Evolutionary conservation across 2,329 filamentous ascomycete genomes (phyloP), one percentile per base, ranked within the genome.

Genomic region (Cordyceps pruinosa): DNA sequence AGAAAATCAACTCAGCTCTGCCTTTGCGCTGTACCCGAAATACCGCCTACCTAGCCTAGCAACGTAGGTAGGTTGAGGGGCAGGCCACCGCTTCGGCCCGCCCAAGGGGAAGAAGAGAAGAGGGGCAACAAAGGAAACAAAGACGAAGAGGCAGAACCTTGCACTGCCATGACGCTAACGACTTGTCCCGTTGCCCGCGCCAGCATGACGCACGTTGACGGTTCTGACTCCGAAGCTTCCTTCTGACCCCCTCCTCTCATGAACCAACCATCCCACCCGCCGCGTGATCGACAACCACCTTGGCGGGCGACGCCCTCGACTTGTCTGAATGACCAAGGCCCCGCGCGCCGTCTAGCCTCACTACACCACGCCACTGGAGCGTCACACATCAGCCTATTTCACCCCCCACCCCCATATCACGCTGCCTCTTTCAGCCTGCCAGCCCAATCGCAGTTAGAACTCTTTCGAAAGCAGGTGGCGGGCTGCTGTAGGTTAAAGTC

Each of bases 71-170:
- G 5, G 32, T 37, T 21, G 32, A 17, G 34, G 47, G 23, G 34
- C 32, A 49, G 8, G 10, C 19, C 35, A 9, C 49, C 35, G 49
- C 49, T 42, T 52, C 49, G 49, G 49, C 49, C 49, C 49, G 49
- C 49, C 35, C 17, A 19, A 34, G 10, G n/a, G 23, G 32, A 39
- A n/a, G 9, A 34, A 39, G 21, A 39, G 34, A 51, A 42, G 49
- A 42, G 49, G 49, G 37, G 47, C 21, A 26, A 26, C 42, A 45
- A 49, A 25, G 32, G n/a, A n/a, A 41, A 51, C 17, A 23, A 50
- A 39, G 34, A 25, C 35, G 23, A 52, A 28, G 21, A 50, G 30
- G 5, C n/a, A 42, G 17, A 21, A 34, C 13, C n/a, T n/a, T 46
- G 46, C 32, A 49, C 21, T 5, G 46, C 46, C 32, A 35, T 35